Conservation (phyloP, 352 stramenopile genomes). For the Detonula confervacea region DNA sequence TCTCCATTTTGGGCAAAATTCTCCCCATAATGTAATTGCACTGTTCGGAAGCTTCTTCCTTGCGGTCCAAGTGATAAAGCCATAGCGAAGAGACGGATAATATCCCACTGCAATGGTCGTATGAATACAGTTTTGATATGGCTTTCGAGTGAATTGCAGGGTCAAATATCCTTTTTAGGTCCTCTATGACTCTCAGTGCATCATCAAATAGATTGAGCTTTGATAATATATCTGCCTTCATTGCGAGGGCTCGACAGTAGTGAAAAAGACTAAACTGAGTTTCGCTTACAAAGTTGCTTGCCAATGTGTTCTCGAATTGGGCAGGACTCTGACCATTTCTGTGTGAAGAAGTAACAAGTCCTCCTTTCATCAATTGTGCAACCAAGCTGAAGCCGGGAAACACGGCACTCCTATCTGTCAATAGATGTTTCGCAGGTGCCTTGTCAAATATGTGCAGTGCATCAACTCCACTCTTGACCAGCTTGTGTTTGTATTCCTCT, state of each 20-base stretch:
- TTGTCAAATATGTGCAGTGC: conserved; percentile 17
- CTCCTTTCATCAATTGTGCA: not conserved
- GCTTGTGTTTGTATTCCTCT: not conserved
- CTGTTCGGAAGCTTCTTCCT: conserved; percentile 3
- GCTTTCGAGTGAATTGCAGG: conserved; percentile 10
- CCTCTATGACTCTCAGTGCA: conserved; percentile 7
- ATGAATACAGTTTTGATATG: conserved; percentile 1
- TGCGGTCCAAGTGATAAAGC: conserved; percentile 11
- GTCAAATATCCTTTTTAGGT: conserved; percentile 11
- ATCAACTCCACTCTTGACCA: conserved; percentile 1
- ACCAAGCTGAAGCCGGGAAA: conserved; percentile 18
- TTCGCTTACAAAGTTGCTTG: conserved; percentile 13
- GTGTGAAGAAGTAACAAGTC: not conserved
- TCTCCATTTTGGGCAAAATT: conserved; percentile 20
- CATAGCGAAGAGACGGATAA: conserved; percentile 4
- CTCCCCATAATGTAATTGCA: conserved; percentile 9
- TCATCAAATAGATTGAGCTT: not conserved
- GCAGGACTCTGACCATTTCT: not conserved
- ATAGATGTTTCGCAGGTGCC: conserved; percentile 10
- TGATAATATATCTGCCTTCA: conserved; percentile 11
- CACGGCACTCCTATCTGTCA: conserved; percentile 20
- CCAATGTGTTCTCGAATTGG: conserved; percentile 1
- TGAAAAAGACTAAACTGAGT: conserved; percentile 12
- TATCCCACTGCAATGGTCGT: not conserved
- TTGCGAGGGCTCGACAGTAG: conserved; percentile 14